A percentile compares a stretch with the other conserved stretches of the same genome.
phyloP scores from a whole-genome alignment of 805 yeast species.

The Yamadazyma paraphyllophila region DNA sequence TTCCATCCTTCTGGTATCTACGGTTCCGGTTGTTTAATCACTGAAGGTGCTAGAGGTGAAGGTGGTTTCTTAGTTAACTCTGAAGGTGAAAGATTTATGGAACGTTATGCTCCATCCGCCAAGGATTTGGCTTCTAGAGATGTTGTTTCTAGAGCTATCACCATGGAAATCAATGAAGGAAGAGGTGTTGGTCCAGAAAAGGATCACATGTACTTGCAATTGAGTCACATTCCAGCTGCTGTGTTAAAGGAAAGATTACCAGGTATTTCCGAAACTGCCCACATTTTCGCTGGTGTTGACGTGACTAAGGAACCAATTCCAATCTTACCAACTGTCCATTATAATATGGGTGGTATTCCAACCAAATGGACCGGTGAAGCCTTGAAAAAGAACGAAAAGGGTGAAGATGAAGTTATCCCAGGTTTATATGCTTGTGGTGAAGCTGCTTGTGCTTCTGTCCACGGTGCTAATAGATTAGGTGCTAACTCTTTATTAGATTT shows the following conservation, averaged over 20 bases:
- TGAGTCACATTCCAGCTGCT: constrained; percentile 88
- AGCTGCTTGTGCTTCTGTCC: constrained; percentile 98
- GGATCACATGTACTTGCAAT: constrained; percentile 94
- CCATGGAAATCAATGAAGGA: constrained; percentile 97
- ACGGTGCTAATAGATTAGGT: constrained; percentile 99
- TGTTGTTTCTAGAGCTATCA: constrained; percentile 96
- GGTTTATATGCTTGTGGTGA: constrained; percentile 98
- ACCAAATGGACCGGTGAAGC: constrained; percentile 97
- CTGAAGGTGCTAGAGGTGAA: constrained; percentile 99
- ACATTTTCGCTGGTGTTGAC: constrained; percentile 98
- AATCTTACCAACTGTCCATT: constrained; percentile 96
- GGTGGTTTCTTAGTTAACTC: constrained; percentile 96
- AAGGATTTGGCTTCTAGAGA: constrained; percentile 98
- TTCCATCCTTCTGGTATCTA: constrained; percentile 99
- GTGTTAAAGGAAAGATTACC: constrained; percentile 95
- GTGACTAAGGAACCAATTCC: constrained; percentile 99
- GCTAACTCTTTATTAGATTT: constrained; percentile 95
- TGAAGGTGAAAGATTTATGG: constrained; percentile 99
- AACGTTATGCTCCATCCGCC: constrained; percentile 98
- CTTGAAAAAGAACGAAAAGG: constrained; percentile 74
- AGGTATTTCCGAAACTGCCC: constrained; percentile 98
- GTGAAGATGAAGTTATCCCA: constrained; percentile 87
- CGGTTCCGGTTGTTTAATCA: constrained; percentile 97
- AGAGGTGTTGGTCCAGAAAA: constrained; percentile 97
- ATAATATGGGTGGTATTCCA: constrained; percentile 99